These are phyloP conservation scores for Stephania yunnanensis DNA, from an alignment of 164 flowering plant genomes.

Conservation along the genomic window DNA sequence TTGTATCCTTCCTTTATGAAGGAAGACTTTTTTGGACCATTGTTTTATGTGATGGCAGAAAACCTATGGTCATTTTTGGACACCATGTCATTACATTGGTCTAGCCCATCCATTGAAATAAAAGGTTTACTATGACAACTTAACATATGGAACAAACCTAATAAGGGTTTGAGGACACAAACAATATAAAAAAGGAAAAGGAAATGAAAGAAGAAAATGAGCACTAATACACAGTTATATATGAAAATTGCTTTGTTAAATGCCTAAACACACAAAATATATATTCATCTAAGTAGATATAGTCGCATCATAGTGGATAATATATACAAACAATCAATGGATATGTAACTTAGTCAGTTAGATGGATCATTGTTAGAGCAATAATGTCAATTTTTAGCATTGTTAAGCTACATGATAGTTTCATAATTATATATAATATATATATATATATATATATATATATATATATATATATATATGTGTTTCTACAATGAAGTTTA, in stretches of 20 bases:
- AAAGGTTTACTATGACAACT: background rate
- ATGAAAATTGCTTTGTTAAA: background rate
- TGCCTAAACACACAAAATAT: background rate
- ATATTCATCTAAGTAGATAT: too few relatives aligned
- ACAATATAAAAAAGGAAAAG: background rate
- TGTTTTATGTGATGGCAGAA: slow-evolving; percentile 21
- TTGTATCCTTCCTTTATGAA: slow-evolving; percentile 33
- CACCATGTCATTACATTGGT: slow-evolving; percentile 69
- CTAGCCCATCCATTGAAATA: slow-evolving; percentile 78
- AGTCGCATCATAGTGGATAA: too few relatives aligned
- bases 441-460: too few relatives aligned
- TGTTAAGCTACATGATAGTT: too few relatives aligned
- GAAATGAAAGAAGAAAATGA: background rate
- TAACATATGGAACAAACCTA: background rate
- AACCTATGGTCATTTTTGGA: slow-evolving; percentile 44
- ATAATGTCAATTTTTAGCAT: too few relatives aligned
- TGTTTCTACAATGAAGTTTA: too few relatives aligned
- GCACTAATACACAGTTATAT: background rate
- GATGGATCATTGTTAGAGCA: too few relatives aligned
- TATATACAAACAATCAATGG: too few relatives aligned
- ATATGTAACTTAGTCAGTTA: too few relatives aligned
- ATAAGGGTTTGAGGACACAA: background rate
- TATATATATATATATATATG: too few relatives aligned
- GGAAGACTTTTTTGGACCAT: slow-evolving; percentile 33
- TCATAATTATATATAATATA: too few relatives aligned